Conservation (phyloP, 352 stramenopile species). For the Phytophthora aleatoria region DNA sequence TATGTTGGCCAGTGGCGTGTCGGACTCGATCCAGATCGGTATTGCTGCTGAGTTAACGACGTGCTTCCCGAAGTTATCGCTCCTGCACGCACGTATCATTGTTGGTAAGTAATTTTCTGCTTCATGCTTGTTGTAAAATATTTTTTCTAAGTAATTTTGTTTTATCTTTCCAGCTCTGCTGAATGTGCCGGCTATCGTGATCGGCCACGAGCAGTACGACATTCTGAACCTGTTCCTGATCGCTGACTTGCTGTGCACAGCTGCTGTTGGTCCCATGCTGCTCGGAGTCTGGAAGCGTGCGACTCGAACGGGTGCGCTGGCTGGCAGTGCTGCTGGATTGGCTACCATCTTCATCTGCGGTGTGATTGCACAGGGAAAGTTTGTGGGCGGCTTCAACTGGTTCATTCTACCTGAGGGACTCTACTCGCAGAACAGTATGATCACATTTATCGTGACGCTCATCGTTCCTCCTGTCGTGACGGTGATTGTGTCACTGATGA, state of each 20-base stretch:
- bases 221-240: conserved; percentile 80
- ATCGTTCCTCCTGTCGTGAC: conserved; percentile 65
- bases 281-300: conserved; percentile 57
- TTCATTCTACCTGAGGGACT: conserved; percentile 76
- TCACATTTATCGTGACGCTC: conserved; percentile 80
- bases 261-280: conserved; percentile 72
- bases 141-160: no score
- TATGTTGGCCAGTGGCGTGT: conserved; percentile 64
- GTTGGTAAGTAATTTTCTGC: conserved; percentile 35
- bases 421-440: conserved; percentile 78
- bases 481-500: conserved; percentile 57
- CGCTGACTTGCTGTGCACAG: conserved; percentile 76
- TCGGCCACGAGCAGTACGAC: conserved; percentile 67
- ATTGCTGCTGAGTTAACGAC: conserved; percentile 73
- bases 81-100: conserved; percentile 62
- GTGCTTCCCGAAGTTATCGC: conserved; percentile 65
- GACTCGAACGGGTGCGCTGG: conserved; percentile 49
- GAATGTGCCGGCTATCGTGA: conserved; percentile 67
- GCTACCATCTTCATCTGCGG: conserved; percentile 76
- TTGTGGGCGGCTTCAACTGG: conserved; percentile 77
- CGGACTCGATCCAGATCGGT: conserved; percentile 76
- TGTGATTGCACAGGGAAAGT: conserved; percentile 57
- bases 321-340: conserved; percentile 59
- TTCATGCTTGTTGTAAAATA: no score
- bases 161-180: conserved; percentile 44